These are phyloP conservation scores for Wickerhamiella cacticola DNA, from an alignment of 805 yeast genomes.

Conservation along the genomic window DNA sequence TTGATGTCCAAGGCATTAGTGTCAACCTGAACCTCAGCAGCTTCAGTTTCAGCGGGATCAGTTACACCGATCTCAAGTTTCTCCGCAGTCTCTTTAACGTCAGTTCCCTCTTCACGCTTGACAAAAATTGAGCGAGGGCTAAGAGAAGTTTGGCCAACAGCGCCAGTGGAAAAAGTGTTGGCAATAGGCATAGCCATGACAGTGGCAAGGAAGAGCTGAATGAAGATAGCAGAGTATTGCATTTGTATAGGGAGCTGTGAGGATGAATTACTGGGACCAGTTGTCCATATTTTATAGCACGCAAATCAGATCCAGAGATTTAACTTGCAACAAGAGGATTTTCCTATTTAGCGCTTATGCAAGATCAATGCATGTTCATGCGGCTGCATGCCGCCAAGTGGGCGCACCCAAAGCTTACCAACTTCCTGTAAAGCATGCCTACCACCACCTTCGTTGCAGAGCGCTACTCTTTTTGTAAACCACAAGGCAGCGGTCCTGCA, in stretches of 20 bases:
- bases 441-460: not conserved
- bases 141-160: not conserved
- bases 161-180: conserved; percentile 1
- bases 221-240: conserved; percentile 5
- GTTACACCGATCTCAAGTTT: not conserved
- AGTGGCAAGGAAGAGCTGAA: conserved; percentile 11
- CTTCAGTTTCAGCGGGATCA: not conserved
- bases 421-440: not conserved
- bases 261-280: too few relatives aligned
- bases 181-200: conserved; percentile 12
- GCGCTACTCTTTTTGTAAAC: not conserved
- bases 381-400: not conserved
- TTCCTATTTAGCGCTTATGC: not conserved
- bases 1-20: conserved; percentile 1
- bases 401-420: conserved; percentile 1
- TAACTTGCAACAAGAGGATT: not conserved
- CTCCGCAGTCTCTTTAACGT: not conserved
- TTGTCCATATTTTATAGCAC: not conserved
- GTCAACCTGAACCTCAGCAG: not conserved
- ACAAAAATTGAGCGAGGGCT: conserved; percentile 6
- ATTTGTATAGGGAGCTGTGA: not conserved
- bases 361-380: not conserved
- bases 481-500: not conserved
- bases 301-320: not conserved
- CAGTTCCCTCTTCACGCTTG: conserved; percentile 1